phyloP scores from a whole-genome alignment of 2,329 filamentous ascomycete species.

The Cordyceps cateniannulata region DNA sequence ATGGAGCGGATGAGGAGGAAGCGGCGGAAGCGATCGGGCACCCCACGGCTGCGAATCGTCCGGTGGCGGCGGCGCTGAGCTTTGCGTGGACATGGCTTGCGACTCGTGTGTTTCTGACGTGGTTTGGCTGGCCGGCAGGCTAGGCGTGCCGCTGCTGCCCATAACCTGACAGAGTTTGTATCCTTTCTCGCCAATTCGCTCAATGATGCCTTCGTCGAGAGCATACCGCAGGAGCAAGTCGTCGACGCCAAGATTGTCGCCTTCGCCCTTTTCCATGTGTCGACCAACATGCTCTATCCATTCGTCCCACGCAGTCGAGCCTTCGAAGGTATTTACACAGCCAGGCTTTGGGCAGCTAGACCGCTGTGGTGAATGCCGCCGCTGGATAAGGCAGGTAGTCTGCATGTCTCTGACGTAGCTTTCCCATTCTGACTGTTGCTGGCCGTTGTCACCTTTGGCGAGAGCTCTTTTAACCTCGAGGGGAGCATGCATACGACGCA shows the following conservation, averaged over 20 bases:
- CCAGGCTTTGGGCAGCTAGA: constrained; percentile 67
- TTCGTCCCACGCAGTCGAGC: constrained; percentile 73
- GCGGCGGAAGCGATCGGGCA: neutral
- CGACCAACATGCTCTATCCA: constrained; percentile 88
- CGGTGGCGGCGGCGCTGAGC: neutral
- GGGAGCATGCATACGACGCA: too few relatives aligned
- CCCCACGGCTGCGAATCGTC: constrained; percentile 5
- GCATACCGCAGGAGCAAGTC: constrained; percentile 54
- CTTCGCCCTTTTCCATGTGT: constrained; percentile 74
- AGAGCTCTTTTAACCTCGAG: constrained; percentile 53
- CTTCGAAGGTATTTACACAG: constrained; percentile 66
- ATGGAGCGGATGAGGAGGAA: neutral
- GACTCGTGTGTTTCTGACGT: constrained; percentile 23
- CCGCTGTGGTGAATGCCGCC: constrained; percentile 62
- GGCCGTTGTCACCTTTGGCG: constrained; percentile 48
- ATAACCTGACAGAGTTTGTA: constrained; percentile 10
- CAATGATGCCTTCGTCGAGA: constrained; percentile 57
- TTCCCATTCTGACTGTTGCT: constrained; percentile 57
- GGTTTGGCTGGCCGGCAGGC: constrained; percentile 9
- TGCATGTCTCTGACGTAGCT: constrained; percentile 64
- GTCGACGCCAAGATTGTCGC: constrained; percentile 50
- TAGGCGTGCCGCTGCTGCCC: constrained; percentile 15
- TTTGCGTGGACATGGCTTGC: constrained; percentile 4
- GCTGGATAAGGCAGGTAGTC: constrained; percentile 62
- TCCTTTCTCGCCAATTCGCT: constrained; percentile 34